phyloP scores from a whole-genome alignment of 1,284 basidiomycete genomes.

The Bjerkandera adusta region DNA sequence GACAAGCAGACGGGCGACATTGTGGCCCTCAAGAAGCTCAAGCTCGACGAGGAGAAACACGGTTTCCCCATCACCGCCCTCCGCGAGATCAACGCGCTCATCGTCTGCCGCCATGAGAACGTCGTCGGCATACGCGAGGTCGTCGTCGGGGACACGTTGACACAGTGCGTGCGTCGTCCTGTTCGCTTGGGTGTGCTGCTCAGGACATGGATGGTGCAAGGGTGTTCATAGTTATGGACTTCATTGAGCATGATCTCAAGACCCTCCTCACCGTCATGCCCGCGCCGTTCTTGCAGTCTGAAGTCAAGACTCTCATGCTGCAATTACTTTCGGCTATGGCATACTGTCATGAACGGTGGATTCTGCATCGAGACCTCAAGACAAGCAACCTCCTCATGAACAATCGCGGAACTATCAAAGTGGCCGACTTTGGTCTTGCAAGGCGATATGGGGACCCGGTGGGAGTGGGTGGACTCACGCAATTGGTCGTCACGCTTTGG shows the following conservation, averaged over 20 bases:
- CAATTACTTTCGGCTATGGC: conserved; percentile 93
- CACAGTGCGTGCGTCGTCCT: conserved; percentile 73
- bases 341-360: conserved; percentile 96
- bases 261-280: conserved; percentile 93
- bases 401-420: conserved; percentile 96
- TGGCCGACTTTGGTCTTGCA: conserved; percentile 98
- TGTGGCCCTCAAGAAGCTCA: conserved; percentile 97
- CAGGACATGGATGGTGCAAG: conserved; percentile 38
- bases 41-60: conserved; percentile 96
- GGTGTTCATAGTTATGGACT: conserved; percentile 99
- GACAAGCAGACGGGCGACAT: conserved; percentile 94
- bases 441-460: conserved; percentile 94
- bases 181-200: neutral
- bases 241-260: conserved; percentile 99
- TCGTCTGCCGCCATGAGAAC: conserved; percentile 90
- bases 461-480: conserved; percentile 91
- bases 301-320: conserved; percentile 95
- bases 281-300: conserved; percentile 92
- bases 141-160: conserved; percentile 98
- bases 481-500: conserved; percentile 98
- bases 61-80: conserved; percentile 98
- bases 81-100: conserved; percentile 92
- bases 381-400: conserved; percentile 99
- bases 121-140: conserved; percentile 96
- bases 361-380: conserved; percentile 96